Evolutionary conservation across 768 basidiomycete species (phyloP), one percentile per base, ranked within the genome.

Genomic region (Mycena chlorophos): DNA sequence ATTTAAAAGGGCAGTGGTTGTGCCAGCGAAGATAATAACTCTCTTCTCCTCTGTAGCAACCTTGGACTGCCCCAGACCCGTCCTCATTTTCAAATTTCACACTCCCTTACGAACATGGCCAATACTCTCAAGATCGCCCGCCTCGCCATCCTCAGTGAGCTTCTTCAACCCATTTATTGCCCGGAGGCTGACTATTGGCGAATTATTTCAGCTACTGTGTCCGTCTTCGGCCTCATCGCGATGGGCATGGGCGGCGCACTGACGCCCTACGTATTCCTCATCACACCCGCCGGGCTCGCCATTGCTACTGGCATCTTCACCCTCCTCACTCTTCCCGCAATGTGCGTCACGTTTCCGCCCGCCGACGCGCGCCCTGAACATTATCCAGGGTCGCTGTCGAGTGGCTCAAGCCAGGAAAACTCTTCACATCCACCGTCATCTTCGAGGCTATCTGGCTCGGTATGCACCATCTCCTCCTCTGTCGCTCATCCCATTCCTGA

Each of bases 361-460:
- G 19, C 27, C 48, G 13, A 27, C 29, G 8, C 46, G 46, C 13
- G 5, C 13, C 25, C 17, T 17, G 17, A 8, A 17, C 31, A 8
- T 8, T 34, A 34, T 8, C 19, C 27, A 49, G 48, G 48, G n/a
- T 49, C 26, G 23, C 31, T n/a, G 14, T 49, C 28, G 48, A 49
- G 19, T 29, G 19, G n/a, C 48, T 49, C 48, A 28, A 31, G 12
- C 48, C 48, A 26, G 29, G 29, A 13, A 29, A n/a, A 6, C 16
- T 49, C 27, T 49, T 49, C 48, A 49, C 48, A 5, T 49, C 48
- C 5, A 30, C 48, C 13, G 37, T 52, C 22, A 20, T 52, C 20
- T 34, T 52, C 27, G 51, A 52, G 20, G 27, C 27, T 6, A 17
- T 40, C 8, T 52, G 51, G 34, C 37, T 52, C 20, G 17, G 51